Base-by-base conservation (phyloP, 2,329 filamentous ascomycete genomes). In the Ceratocystis lukuohia region DNA sequence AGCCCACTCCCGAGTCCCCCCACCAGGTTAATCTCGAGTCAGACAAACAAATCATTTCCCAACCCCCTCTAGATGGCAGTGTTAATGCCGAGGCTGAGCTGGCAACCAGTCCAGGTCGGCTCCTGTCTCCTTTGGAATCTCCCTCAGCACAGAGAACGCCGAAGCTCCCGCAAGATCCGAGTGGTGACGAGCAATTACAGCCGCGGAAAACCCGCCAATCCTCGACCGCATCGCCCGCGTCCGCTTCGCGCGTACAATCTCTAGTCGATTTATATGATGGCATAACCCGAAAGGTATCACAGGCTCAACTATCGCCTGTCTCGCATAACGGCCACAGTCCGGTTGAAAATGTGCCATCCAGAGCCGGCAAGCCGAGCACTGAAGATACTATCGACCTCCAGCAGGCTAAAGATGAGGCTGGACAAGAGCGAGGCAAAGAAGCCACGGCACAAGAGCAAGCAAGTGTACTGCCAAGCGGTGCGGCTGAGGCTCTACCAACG, bases 241-340 rank as follows among this genome's bases (percentile, higher is more conserved):
- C 66, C 20, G 59, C 66, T 50, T 68, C 64, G 20, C 59, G 66
- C 3, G 80, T 83, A 1, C 79, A 80, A 65, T 77, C 79, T 61
- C 72, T 83, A 28, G 80, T 82, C 41, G 76, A 76, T 25, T 77
- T 79, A 74, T 82, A 77, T 62, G 80, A 84, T 67, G 78, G 76
- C 2, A 74, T 82, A 12, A 70, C 73, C 0, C 61, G 66, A 20
- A 75, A 69, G 64, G 69, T 56, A 10, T 57, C 57, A 7, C 41
- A 56, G 33, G n/a, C 44, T n/a, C 30, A 46, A 20, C 28, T 30
- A 50, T 59, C 44, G 8, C 33, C 57, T 20, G n/a, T 56, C 8
- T 53, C 45, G 25, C 45, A 56, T 50, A 50, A 25, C 22, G 59
- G 57, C 28, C 7, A 20, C 4, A 30, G 6, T n/a, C 30, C 17